Base-by-base conservation (phyloP, 176 grass and related monocot species). In the Cenchrus americanus region DNA sequence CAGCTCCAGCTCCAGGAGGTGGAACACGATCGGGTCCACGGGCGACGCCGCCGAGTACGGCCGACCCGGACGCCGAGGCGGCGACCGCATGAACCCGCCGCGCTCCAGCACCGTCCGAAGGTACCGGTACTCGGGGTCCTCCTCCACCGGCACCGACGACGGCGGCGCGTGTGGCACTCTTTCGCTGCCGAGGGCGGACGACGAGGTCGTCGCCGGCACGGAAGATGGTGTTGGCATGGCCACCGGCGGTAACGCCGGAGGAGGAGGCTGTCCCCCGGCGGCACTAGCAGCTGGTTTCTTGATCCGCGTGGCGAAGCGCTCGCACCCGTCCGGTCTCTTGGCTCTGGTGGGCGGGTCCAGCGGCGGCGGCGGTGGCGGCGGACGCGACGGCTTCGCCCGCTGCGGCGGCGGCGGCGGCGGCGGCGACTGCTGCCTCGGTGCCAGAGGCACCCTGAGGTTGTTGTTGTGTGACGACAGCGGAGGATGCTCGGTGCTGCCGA, bases 11-110 rank as follows among this genome's bases (percentile, higher is more conserved):
- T 99, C 97, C 58, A 99, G 88, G 3, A 89, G 91, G 75, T 96
- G 96, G 91, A 99, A 99, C 1, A 96, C 61, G 66, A 91, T 80
- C 32, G 93, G 96, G 70, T 96, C 93, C 24, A 99, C 72, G 0
- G 89, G 91, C 10, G 66, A 51, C 1, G 79, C 27, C 27, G 27
- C 3, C 0, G 88, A 37, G 34, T 37, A 37, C 34, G 34, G 34
- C 34, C 34, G 34, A 3, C 34, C 0, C 14, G 26, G 27, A 0
- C 18, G 67, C 67, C 19, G 34, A 6, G 32, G 40, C 8, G 62
- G 5, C 6, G 68, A 1, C 21, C 76, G 79, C 85, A 86, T 80
- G 75, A 89, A 89, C 26, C 87, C 82, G 47, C 87, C 91, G 44
- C 80, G 91, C 21, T 91, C 74, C 18, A 99, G 88, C 71, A 96